Percentiles rank a stretch among this genome's conserved stretches.
These are phyloP conservation scores for Phycomyces blakesleeanus DNA, from an alignment of 192 early-diverging fungal species.

Conservation along the genomic window DNA sequence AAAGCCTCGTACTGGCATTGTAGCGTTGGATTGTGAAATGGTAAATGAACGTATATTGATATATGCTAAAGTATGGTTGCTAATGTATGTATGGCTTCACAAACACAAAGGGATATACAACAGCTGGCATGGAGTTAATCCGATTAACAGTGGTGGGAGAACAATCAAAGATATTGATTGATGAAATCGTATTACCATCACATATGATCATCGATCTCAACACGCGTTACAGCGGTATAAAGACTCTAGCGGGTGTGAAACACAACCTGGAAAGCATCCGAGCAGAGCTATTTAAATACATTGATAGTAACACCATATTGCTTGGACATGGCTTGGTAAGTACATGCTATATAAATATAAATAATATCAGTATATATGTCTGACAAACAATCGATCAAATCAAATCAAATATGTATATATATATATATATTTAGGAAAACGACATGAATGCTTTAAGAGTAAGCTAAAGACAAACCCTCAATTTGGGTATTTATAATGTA, in stretches of 20 bases:
- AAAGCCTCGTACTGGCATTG: slow-evolving; percentile 22
- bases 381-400: neutral
- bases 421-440: slow-evolving; percentile 23
- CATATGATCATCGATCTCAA: slow-evolving; percentile 61
- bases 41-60: slow-evolving; percentile 18
- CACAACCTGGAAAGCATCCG: slow-evolving; percentile 45
- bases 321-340: slow-evolving; percentile 57
- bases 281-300: slow-evolving; percentile 33
- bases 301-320: slow-evolving; percentile 53
- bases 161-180: slow-evolving; percentile 46
- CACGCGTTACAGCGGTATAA: slow-evolving; percentile 54
- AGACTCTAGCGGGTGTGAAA: slow-evolving; percentile 41
- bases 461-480: neutral
- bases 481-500: too few species aligned
- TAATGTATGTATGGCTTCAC: neutral
- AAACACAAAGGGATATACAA: slow-evolving; percentile 54
- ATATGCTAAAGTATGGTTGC: neutral
- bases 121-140: slow-evolving; percentile 62
- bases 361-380: too few species aligned
- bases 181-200: slow-evolving; percentile 55
- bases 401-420: too few species aligned
- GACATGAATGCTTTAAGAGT: slow-evolving; percentile 32
- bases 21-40: slow-evolving; percentile 76
- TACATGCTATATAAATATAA: slow-evolving; percentile 25
- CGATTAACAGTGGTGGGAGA: slow-evolving; percentile 54